Evolutionary conservation across 441 rosid genomes (phyloP).

Genomic region (Erodium chrysanthum): DNA sequence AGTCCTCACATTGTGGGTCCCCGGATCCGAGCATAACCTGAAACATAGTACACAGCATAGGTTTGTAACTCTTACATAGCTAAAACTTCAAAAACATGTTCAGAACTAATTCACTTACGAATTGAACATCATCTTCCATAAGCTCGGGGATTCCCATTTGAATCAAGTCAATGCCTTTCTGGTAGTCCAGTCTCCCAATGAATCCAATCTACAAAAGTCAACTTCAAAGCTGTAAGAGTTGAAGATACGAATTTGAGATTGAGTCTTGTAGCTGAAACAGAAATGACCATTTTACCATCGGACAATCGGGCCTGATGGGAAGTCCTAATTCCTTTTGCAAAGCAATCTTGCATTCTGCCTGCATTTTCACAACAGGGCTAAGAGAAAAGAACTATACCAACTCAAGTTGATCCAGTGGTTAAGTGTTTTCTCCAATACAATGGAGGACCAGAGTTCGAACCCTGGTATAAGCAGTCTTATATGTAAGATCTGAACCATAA

Average conservation of each 20-base stretch:
- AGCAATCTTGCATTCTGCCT: constrained; percentile 74
- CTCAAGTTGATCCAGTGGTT: too few species aligned
- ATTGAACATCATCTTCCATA: constrained; percentile 77
- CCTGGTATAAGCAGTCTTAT: too few species aligned
- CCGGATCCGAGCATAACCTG: constrained; percentile 98
- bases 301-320: constrained; percentile 67
- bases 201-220: constrained; percentile 64
- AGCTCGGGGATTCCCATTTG: constrained; percentile 56
- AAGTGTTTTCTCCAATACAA: too few species aligned
- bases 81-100: not conserved
- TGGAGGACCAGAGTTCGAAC: too few species aligned
- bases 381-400: constrained; percentile 9
- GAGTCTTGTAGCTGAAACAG: not conserved
- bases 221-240: constrained; percentile 16
- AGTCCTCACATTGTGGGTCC: constrained; percentile 53
- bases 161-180: constrained; percentile 87
- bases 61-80: too few species aligned
- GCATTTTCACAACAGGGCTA: constrained; percentile 22
- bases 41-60: too few species aligned
- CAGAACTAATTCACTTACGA: constrained; percentile 60
- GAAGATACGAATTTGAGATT: constrained; percentile 7
- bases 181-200: constrained; percentile 90
- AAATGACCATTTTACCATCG: constrained; percentile 39
- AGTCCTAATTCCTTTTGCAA: constrained; percentile 83
- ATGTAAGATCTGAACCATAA: too few species aligned